Percentiles rank a stretch among this genome's conserved stretches.
These are phyloP conservation scores for Akebia trifoliata DNA, from an alignment of 164 flowering plant genomes.

Conservation along the genomic window DNA sequence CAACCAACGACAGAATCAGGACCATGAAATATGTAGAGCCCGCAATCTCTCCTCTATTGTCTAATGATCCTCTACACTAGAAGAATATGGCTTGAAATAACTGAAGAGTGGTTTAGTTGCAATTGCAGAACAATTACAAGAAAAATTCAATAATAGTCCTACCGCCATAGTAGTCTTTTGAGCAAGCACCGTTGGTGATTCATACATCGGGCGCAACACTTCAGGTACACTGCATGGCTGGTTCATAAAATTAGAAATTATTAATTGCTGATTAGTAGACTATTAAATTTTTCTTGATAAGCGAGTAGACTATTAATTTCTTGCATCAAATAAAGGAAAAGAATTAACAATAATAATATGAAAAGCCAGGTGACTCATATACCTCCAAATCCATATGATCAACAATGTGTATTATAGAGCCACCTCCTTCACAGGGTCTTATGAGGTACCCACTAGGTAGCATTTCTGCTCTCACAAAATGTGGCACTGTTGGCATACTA, in stretches of 20 bases:
- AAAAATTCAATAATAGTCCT: constrained; percentile 8
- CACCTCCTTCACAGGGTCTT: constrained; percentile 98
- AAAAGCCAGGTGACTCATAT: neutral
- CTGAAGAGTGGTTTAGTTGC: too few species aligned
- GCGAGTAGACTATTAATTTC: neutral
- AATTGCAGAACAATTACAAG: neutral
- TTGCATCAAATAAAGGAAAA: neutral
- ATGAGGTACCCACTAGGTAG: constrained; percentile 94
- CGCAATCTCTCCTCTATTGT: neutral
- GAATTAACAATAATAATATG: neutral
- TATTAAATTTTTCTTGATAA: neutral
- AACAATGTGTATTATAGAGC: constrained; percentile 90
- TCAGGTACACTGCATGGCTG: constrained; percentile 97
- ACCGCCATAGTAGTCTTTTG: constrained; percentile 92
- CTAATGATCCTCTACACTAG: too few species aligned
- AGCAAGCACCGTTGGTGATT: constrained; percentile 84
- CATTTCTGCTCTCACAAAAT: constrained; percentile 94
- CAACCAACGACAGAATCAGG: neutral
- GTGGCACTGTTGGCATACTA: constrained; percentile 78
- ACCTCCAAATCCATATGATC: constrained; percentile 98
- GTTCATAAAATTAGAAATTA: constrained; percentile 1
- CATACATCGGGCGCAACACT: constrained; percentile 90
- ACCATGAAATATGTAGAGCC: too few species aligned
- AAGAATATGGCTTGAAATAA: too few species aligned
- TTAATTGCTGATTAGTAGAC: too few species aligned